Evolutionary conservation across 768 basidiomycete genomes (phyloP), one percentile per base, ranked within the genome.

Genomic region (Mycena belliarum): DNA sequence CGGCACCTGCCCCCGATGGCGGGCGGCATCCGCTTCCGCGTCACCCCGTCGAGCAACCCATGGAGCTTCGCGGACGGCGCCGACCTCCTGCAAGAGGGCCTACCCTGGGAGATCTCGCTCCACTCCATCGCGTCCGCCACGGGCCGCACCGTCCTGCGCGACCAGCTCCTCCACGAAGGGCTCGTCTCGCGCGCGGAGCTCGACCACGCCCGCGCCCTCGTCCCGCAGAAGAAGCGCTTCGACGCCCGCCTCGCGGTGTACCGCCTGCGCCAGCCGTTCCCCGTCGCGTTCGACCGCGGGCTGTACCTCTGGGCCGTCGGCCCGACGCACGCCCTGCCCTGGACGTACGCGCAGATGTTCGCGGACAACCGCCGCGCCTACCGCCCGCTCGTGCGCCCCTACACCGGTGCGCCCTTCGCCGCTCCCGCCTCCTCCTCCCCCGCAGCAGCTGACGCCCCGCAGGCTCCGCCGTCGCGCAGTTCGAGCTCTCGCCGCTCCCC

Each of bases 401-500:
- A 51, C 24, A 16, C 46, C 15, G 55, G 52, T 45, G 33, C n/a
- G 47, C 42, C 40, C 2, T 18, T 11, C 15, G 20, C 20, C 26
- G 2, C 28, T n/a, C n/a, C n/a, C n/a, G n/a, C 11, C n/a, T 42
- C 16, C 21, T 21, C 14, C 33, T 12, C 7, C 29, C 29, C 7
- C 6, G 23, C 16, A 24, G 28, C 11, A 28, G 28, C 26, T 44
- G 26, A 25, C 37, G 21, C 8, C 37, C 10, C 33, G 29, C 18
- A 60, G 65, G 65, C 15, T 48, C 43, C 11, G 40, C 57, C 3
- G 32, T 64, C n/a, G 43, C 55, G 0, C 65, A 61, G 14, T 60
- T 66, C 35, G 65, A 66, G 49, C 44, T 45, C 3, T 62, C 63
- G 4, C 28, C 40, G 5, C 47, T 63, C 24, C 57, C 57, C 64